phyloP scores from a whole-genome alignment of 2,329 filamentous ascomycete genomes.

The Epichloe uncinata region DNA sequence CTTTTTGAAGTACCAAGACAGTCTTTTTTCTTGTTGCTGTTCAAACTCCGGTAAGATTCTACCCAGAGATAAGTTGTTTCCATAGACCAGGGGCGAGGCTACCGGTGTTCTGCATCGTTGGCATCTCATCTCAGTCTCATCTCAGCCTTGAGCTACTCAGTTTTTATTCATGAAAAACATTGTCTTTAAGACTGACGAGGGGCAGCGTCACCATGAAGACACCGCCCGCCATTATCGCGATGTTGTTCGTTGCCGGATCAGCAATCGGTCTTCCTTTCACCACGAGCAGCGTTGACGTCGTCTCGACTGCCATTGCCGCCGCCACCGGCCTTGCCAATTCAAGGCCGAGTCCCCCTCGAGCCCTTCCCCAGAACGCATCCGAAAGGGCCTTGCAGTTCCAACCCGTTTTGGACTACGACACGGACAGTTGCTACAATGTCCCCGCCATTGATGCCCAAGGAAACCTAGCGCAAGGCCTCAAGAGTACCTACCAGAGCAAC shows the following conservation, averaged over 20 bases:
- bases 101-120: too few relatives aligned
- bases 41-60: too few relatives aligned
- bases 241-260: neutral
- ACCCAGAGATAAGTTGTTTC: too few relatives aligned
- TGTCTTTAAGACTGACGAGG: too few relatives aligned
- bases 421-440: conserved; percentile 11
- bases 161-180: too few relatives aligned
- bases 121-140: too few relatives aligned
- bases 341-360: neutral
- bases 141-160: too few relatives aligned
- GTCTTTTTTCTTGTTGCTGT: too few relatives aligned
- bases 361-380: conserved; percentile 2
- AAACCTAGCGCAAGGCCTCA: conserved; percentile 17
- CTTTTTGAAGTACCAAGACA: too few relatives aligned
- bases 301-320: too few relatives aligned
- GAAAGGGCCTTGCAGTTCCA: conserved; percentile 3
- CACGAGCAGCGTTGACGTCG: neutral
- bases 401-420: conserved; percentile 8
- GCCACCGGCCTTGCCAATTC: neutral
- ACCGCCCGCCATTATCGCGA: neutral
- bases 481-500: neutral
- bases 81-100: too few relatives aligned
- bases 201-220: neutral
- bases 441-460: conserved; percentile 21
- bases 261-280: neutral